phyloP scores from a whole-genome alignment of 225 moss, liverwort and hornwort species.

The Pseudisothecium myosuroides region DNA sequence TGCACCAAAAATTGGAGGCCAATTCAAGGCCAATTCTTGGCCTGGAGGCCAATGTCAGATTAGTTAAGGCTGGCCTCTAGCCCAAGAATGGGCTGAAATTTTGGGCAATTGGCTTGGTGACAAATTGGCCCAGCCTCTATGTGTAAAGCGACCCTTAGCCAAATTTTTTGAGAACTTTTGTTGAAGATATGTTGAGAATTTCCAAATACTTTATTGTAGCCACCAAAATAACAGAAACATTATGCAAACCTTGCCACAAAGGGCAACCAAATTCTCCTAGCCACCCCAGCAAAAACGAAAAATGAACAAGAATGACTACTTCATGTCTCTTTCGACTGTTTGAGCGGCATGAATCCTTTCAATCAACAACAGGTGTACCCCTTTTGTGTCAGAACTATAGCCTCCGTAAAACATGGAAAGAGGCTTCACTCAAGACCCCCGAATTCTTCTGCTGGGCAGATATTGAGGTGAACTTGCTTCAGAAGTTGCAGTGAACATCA shows the following conservation, averaged over 20 bases:
- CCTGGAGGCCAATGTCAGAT: too few relatives aligned
- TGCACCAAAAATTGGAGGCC: too few relatives aligned
- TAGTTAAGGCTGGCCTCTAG: too few relatives aligned
- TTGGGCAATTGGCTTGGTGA: too few relatives aligned
- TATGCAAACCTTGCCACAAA: neutral
- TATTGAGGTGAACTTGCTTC: neutral
- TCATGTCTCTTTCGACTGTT: neutral
- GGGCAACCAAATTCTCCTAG: neutral
- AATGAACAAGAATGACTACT: neutral
- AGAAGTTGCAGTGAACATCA: neutral
- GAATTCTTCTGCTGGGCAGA: neutral
- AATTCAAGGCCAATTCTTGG: too few relatives aligned
- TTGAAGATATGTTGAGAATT: neutral
- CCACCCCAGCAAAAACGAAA: neutral
- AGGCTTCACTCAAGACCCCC: neutral
- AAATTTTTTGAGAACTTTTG: too few relatives aligned
- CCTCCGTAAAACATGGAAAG: neutral
- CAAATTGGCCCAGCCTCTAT: too few relatives aligned
- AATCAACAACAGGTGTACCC: neutral
- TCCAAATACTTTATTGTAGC: neutral
- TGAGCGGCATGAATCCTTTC: neutral
- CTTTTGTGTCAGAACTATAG: neutral
- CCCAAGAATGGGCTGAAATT: too few relatives aligned
- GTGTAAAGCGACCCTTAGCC: too few relatives aligned
- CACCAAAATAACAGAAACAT: neutral